Evolutionary conservation across 768 basidiomycete genomes (phyloP).

Genomic region (Pleurotus citrinopileatus): DNA sequence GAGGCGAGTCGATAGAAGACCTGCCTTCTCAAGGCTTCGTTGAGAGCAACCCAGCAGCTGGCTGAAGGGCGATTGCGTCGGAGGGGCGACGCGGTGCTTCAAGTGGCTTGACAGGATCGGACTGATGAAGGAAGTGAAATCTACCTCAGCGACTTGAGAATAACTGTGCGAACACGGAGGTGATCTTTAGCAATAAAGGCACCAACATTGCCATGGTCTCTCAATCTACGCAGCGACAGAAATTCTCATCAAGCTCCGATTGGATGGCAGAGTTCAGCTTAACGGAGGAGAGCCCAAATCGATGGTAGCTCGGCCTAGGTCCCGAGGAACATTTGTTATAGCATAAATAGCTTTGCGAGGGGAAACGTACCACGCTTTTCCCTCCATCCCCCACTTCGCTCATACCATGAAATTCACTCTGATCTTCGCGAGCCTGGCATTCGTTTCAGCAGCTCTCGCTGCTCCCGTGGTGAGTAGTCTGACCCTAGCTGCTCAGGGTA

Average conservation of each 20-base stretch:
- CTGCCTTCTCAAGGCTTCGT: neutral
- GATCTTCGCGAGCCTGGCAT: conserved; percentile 3
- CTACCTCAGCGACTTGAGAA: neutral
- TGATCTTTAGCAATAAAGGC: neutral
- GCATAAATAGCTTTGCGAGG: conserved; percentile 7
- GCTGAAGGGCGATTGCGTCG: conserved; percentile 6
- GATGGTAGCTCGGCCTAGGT: conserved; percentile 10
- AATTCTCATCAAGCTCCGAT: conserved; percentile 8
- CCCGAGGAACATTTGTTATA: conserved; percentile 10
- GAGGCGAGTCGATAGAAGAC: neutral
- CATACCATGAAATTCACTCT: conserved; percentile 3
- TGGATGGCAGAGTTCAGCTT: conserved; percentile 8
- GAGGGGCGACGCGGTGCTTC: neutral
- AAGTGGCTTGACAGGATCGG: neutral
- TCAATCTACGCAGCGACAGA: conserved; percentile 9
- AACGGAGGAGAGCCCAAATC: conserved; percentile 10
- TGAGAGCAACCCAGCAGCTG: neutral
- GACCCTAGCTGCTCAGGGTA: neutral
- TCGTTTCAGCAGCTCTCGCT: conserved; percentile 1
- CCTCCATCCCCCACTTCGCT: neutral
- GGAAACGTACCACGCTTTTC: conserved; percentile 5
- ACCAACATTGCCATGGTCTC: conserved; percentile 10
- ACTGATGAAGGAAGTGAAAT: neutral
- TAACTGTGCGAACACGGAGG: conserved; percentile 1
- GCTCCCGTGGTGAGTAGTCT: conserved; percentile 3